These are phyloP conservation scores for Cladophialophora carrionii DNA, from an alignment of 2,329 filamentous ascomycete species.

Conservation along the genomic window DNA sequence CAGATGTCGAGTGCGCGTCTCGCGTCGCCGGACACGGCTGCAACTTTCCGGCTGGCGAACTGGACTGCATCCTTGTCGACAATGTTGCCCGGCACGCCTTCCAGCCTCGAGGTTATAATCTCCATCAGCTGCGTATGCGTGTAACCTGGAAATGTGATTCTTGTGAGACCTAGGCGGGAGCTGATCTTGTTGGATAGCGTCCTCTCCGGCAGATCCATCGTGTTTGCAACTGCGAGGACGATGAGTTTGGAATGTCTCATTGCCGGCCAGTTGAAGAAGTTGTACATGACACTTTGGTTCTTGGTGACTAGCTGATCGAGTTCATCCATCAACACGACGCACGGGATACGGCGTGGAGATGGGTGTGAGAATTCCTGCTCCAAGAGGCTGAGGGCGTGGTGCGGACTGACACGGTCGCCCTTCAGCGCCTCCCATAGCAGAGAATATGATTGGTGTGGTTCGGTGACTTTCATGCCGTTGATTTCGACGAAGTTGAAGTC, in stretches of 20 bases:
- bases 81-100: slow-evolving; percentile 83
- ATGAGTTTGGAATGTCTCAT: slow-evolving; percentile 89
- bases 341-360: slow-evolving; percentile 84
- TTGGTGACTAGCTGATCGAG: slow-evolving; percentile 96
- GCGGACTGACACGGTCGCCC: slow-evolving; percentile 86
- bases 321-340: slow-evolving; percentile 98
- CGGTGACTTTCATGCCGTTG: slow-evolving; percentile 99
- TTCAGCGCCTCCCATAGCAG: slow-evolving; percentile 95
- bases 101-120: slow-evolving; percentile 92
- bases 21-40: slow-evolving; percentile 92
- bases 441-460: slow-evolving; percentile 94
- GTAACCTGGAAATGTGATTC: slow-evolving; percentile 96
- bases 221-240: slow-evolving; percentile 96
- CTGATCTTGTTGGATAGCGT: slow-evolving; percentile 99
- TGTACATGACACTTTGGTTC: slow-evolving; percentile 99
- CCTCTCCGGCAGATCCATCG: slow-evolving; percentile 95
- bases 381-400: slow-evolving; percentile 86
- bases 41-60: slow-evolving; percentile 94
- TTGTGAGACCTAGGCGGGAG: slow-evolving; percentile 82
- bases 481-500: slow-evolving; percentile 99
- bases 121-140: slow-evolving; percentile 96
- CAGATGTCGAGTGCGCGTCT: slow-evolving; percentile 93
- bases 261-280: slow-evolving; percentile 99
- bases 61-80: slow-evolving; percentile 93
- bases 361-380: slow-evolving; percentile 92